Base-by-base conservation (phyloP, 495 filamentous ascomycete species). In the Podospora pseudoanserina region DNA sequence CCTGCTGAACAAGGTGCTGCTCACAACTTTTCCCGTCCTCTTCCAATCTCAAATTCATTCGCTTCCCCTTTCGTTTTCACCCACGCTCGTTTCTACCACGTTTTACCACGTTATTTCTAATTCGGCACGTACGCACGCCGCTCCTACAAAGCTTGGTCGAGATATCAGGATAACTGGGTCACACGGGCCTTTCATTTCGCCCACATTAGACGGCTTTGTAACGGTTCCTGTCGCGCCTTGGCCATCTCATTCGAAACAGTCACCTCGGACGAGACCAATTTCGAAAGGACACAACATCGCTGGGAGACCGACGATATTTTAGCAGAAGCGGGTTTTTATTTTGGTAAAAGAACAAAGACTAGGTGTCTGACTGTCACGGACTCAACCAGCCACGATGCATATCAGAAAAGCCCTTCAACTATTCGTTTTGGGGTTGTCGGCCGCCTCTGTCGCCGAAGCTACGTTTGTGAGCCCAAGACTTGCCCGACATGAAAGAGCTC, bases 361-460 rank as follows among this genome's bases (percentile, higher is more conserved):
- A 27, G 16, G 30, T 61, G 4, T 32, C 18, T 26, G 20, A 13
- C 16, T 16, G 2, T 61, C 32, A 30, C 26, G 20, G 4, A 6
- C 63, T 34, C 30, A 44, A 61, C 55, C 65, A 44, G 65, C 63
- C 74, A 76, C 65, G 70, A 82, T 83, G 79, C 75, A 76, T 72
- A 75, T 75, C 32, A 77, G 49, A 66, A 75, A 72, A 61, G 67
- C 79, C 49, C 64, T 80, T 34, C 67, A 78, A 57, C 60, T 82
- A 54, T 65, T 83, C 64, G 72, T 79, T 65, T 67, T 80, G 64
- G 80, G 76, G 57, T 76, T 83, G 27, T 80, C 79, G 27, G 76
- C 80, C 55, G 54, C 78, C 20, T 72, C 76, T 58, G 78, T 79
- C 66, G 78, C 78, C 34, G 77, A 79, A 65, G 80, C 80, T 56